Evolutionary conservation across 2,329 filamentous ascomycete genomes (phyloP).

Genomic region (Diplocarpon rosae): DNA sequence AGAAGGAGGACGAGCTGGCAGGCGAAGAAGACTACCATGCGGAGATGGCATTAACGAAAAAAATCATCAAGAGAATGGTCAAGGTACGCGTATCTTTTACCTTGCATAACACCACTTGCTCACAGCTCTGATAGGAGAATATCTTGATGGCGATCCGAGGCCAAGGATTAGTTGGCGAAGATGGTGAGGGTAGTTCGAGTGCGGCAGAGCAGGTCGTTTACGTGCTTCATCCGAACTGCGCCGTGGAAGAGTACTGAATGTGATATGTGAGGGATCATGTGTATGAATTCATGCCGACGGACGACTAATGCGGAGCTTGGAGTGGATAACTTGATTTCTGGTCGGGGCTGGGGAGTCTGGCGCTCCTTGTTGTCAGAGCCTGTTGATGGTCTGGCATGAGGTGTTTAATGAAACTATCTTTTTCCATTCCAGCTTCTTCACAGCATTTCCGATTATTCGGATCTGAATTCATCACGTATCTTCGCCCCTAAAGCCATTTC

Average conservation of each 20-base stretch:
- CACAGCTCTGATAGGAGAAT: constrained; percentile 62
- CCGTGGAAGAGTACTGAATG: constrained; percentile 46
- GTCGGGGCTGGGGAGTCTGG: constrained; percentile 3
- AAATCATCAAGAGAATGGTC: constrained; percentile 92
- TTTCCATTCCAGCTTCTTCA: too few species aligned
- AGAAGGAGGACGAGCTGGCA: constrained; percentile 73
- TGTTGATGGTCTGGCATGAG: too few species aligned
- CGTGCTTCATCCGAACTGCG: constrained; percentile 89
- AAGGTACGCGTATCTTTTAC: constrained; percentile 51
- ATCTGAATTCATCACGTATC: too few species aligned
- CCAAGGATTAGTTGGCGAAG: constrained; percentile 40
- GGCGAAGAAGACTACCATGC: constrained; percentile 70
- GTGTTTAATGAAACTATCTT: too few species aligned
- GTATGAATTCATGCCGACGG: constrained; percentile 1
- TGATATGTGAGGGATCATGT: background rate
- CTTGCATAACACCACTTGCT: constrained; percentile 29
- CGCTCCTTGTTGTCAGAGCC: background rate
- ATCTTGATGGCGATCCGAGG: constrained; percentile 73
- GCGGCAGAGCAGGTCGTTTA: constrained; percentile 53
- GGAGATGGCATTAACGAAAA: constrained; percentile 62
- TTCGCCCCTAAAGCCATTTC: too few species aligned
- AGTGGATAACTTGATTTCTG: constrained; percentile 11
- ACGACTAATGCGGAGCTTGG: constrained; percentile 4
- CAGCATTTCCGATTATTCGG: too few species aligned
- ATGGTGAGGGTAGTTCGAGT: constrained; percentile 35